Evolutionary conservation across 2,329 filamentous ascomycete species (phyloP).

Genomic region (Aspergillus latus): DNA sequence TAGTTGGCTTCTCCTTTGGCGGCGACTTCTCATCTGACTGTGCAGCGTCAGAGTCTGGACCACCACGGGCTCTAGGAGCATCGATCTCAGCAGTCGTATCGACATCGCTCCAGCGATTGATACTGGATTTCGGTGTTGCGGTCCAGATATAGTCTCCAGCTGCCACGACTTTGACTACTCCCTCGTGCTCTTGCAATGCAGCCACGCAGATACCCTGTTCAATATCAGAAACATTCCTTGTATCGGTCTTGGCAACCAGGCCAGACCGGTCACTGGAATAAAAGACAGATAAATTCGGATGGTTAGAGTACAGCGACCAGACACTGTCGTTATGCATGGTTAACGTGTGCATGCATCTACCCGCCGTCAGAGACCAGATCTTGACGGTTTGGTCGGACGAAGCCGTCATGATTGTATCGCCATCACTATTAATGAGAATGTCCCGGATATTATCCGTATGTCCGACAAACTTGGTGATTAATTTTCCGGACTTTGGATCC

Average conservation of each 20-base stretch:
- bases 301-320: constrained; percentile 89
- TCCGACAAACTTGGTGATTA: constrained; percentile 93
- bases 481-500: constrained; percentile 84
- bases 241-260: constrained; percentile 93
- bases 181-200: constrained; percentile 88
- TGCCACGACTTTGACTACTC: constrained; percentile 56
- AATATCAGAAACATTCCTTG: constrained; percentile 70
- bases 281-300: constrained; percentile 82
- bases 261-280: constrained; percentile 94
- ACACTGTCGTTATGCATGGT: constrained; percentile 99
- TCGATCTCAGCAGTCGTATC: constrained; percentile 73
- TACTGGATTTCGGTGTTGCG: constrained; percentile 83
- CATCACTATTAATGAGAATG: constrained; percentile 83
- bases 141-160: constrained; percentile 83
- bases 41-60: constrained; percentile 39
- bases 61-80: constrained; percentile 45
- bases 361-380: constrained; percentile 93
- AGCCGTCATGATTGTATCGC: constrained; percentile 88
- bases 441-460: constrained; percentile 93
- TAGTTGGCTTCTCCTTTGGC: constrained; percentile 33
- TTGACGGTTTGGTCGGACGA: constrained; percentile 97
- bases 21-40: constrained; percentile 18
- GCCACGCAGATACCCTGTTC: constrained; percentile 89
- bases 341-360: constrained; percentile 94
- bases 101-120: constrained; percentile 87